A percentile compares a stretch with the other conserved stretches of the same genome.
Conservation (phyloP, 805 yeast genomes). For the Teunomyces barrocoloradensis region DNA sequence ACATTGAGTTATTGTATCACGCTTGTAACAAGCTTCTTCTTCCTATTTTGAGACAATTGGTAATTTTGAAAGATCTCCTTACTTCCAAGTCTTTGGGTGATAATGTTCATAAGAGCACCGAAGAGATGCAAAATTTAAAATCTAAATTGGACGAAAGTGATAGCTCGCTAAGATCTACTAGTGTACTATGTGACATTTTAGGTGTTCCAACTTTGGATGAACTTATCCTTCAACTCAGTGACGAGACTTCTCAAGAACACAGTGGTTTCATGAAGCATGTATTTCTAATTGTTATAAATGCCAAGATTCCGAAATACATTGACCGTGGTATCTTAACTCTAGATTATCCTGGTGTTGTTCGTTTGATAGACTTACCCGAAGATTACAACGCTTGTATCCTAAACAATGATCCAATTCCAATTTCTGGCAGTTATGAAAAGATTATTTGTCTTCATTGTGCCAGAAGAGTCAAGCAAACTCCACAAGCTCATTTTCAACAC, state of each 20-base stretch:
- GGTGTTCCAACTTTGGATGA: constrained; percentile 22
- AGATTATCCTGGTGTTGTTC: constrained; percentile 55
- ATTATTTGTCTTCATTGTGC: constrained; percentile 39
- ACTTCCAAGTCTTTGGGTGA: constrained; percentile 29
- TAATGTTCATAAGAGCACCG: constrained; percentile 14
- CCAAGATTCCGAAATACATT: constrained; percentile 25
- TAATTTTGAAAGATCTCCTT: constrained; percentile 32
- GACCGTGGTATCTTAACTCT: constrained; percentile 24
- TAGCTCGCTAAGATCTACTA: constrained; percentile 16
- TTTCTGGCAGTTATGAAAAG: constrained; percentile 18
- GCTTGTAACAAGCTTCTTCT: constrained; percentile 21
- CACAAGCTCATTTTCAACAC: constrained; percentile 21
- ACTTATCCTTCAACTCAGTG: constrained; percentile 11
- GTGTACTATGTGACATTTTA: constrained; percentile 23
- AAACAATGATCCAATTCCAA: constrained; percentile 16
- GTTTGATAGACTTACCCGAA: constrained; percentile 51
- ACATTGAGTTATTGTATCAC: neutral
- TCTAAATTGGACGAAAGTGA: constrained; percentile 14
- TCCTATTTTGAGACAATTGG: constrained; percentile 36
- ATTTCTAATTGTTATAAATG: constrained; percentile 20
- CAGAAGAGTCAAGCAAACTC: constrained; percentile 14
- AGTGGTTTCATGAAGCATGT: constrained; percentile 17
- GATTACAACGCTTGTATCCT: constrained; percentile 30
- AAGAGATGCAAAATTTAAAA: constrained; percentile 16
- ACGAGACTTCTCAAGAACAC: neutral